Evolutionary conservation across 164 flowering plant genomes (phyloP).

Genomic region (Vitis cinerea): DNA sequence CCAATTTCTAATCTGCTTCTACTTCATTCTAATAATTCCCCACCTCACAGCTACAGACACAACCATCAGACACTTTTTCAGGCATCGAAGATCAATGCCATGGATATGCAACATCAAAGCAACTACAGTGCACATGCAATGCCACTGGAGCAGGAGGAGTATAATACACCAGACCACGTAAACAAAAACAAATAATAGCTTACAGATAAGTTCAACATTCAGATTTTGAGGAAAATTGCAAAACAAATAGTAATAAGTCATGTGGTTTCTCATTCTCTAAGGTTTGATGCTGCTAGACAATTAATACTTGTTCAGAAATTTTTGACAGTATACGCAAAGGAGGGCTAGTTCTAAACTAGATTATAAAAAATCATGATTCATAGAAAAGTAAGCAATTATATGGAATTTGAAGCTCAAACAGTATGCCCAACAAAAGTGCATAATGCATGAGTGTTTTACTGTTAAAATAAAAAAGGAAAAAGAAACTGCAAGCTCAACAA

Average conservation of each 20-base stretch:
- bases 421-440: neutral
- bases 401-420: neutral
- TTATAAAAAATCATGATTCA: neutral
- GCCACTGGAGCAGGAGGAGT: neutral
- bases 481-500: neutral
- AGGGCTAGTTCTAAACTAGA: neutral
- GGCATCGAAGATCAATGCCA: neutral
- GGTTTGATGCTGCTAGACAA: too few species aligned
- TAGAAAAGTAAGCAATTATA: neutral
- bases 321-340: neutral
- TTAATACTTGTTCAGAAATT: neutral
- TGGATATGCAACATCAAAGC: neutral
- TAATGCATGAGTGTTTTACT: neutral
- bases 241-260: too few species aligned
- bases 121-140: too few species aligned
- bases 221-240: neutral
- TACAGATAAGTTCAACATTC: neutral
- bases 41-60: neutral
- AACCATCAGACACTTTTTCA: neutral
- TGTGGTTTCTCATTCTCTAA: too few species aligned
- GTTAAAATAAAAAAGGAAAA: neutral
- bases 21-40: neutral
- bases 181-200: neutral
- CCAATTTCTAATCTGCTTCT: neutral
- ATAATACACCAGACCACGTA: neutral